Percentiles rank a stretch among this genome's conserved stretches.
Conservation (phyloP, 2,329 filamentous ascomycete species). For the Lasiodiplodia sp. region DNA sequence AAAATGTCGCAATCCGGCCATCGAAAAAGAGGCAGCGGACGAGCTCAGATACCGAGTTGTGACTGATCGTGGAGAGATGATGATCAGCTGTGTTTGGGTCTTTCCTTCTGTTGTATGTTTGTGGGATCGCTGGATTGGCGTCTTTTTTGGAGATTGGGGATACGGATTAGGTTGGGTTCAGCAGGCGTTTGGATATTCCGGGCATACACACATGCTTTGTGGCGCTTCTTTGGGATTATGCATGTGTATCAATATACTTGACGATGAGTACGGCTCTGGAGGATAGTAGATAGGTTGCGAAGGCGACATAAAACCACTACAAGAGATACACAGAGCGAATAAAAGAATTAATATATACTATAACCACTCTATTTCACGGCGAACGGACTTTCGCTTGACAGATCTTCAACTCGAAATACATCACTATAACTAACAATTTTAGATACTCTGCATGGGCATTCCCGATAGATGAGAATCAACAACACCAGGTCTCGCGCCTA, state of each 20-base stretch:
- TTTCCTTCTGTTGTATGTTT: background rate
- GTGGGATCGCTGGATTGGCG: background rate
- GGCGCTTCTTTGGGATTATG: no score
- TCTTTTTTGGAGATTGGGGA: background rate
- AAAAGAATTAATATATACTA: no score
- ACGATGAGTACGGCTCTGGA: no score
- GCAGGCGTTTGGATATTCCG: background rate
- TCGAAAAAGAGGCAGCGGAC: constrained; percentile 12
- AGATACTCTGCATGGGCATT: no score
- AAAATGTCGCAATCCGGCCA: background rate
- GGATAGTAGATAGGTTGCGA: no score
- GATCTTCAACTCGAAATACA: no score
- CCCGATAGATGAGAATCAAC: background rate
- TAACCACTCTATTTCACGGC: no score
- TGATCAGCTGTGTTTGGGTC: background rate
- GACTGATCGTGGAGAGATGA: background rate
- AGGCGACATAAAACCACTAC: no score
- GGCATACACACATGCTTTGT: background rate
- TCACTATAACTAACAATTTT: no score
- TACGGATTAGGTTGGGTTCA: background rate
- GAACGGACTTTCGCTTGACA: no score
- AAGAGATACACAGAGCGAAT: no score
- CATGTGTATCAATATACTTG: no score
- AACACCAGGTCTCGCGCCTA: background rate
- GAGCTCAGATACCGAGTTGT: background rate